A percentile compares a stretch with the other conserved stretches of the same genome.
phyloP scores from a whole-genome alignment of 1,284 basidiomycete genomes.

The Laetiporus sulphureus region DNA sequence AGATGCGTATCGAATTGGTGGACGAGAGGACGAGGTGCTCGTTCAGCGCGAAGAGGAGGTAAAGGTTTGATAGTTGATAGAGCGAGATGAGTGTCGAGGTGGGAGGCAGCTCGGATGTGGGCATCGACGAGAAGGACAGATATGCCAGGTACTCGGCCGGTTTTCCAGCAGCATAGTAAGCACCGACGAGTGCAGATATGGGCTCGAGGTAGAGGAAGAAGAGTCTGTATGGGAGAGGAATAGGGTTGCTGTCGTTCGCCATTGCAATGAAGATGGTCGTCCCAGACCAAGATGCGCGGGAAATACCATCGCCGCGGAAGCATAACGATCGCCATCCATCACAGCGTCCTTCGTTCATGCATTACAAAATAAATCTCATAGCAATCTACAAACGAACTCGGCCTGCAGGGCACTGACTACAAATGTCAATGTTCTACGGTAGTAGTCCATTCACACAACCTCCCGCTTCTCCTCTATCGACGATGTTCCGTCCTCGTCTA shows the following conservation, averaged over 20 bases:
- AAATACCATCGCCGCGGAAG: too few relatives aligned
- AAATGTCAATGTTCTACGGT: too few relatives aligned
- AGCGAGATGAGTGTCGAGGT: conserved; percentile 35
- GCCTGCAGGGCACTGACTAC: too few relatives aligned
- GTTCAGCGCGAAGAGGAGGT: conserved; percentile 47
- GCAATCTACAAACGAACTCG: too few relatives aligned
- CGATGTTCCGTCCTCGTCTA: too few relatives aligned
- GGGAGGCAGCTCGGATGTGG: conserved; percentile 13
- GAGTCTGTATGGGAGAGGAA: conserved; percentile 28
- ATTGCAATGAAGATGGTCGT: too few relatives aligned
- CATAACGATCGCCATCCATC: too few relatives aligned
- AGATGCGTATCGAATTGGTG: conserved; percentile 33
- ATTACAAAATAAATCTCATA: too few relatives aligned
- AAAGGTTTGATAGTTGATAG: conserved; percentile 44
- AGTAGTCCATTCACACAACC: too few relatives aligned
- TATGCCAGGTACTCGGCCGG: conserved; percentile 38
- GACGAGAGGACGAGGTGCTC: conserved; percentile 44
- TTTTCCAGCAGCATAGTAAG: conserved; percentile 38
- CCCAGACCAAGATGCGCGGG: too few relatives aligned
- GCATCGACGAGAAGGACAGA: conserved; percentile 20
- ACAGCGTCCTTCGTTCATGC: too few relatives aligned
- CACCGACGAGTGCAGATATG: conserved; percentile 40
- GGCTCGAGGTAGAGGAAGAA: conserved; percentile 51
- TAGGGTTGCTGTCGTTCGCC: conserved; percentile 2
- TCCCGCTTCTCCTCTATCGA: too few relatives aligned